Base-by-base conservation (phyloP, 371 early-diverging fungal species). In the Circinella minor region DNA sequence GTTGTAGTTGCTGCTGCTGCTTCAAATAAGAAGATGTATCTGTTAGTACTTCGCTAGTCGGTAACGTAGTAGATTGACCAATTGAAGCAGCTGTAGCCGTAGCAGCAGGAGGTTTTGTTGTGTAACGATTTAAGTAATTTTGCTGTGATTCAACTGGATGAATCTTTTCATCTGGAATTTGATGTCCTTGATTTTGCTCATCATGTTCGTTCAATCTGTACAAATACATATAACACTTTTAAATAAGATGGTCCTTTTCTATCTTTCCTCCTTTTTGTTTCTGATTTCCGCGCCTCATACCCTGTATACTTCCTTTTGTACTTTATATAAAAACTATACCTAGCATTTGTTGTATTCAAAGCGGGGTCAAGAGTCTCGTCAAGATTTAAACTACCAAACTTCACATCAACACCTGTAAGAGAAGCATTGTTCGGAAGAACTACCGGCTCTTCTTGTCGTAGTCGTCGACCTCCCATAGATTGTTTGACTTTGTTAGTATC, bases 381-480 rank as follows among this genome's bases (percentile, higher is more conserved):
- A 71, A 93, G 81, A 61, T 82, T 83, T 63, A 90, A 76, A 77
- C 89, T 93, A 47, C 90, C 95, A 82, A 92, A 95, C 73, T 89
- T 92, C 63, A 88, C 84, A 43, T 87, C 90, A n/a, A 92, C 83
- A 34, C 84, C 79, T 38, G 86, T 85, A 4, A 91, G 72, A 13
- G 81, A 78, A 8, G 69, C 18, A 5, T 85, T 86, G 51, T 75
- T 79, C 14, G 94, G 94, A 89, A 95, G 91, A 15, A 94, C 93
- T 11, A 95, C 94, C 27, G 94, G 85, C 14, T 88, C 90, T 66
- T 91, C 92, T 74, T 93, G 95, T 68, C 90, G 89, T 71, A 93
- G 82, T 66, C 80, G 82, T 69, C 83, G 88, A 27, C 65, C 43
- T 9, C 43, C 68, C 49, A 63, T 49, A 43, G 80, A 15, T 47